phyloP scores from a whole-genome alignment of 345 rosid genomes.

The Eucalyptus pauciflora region DNA sequence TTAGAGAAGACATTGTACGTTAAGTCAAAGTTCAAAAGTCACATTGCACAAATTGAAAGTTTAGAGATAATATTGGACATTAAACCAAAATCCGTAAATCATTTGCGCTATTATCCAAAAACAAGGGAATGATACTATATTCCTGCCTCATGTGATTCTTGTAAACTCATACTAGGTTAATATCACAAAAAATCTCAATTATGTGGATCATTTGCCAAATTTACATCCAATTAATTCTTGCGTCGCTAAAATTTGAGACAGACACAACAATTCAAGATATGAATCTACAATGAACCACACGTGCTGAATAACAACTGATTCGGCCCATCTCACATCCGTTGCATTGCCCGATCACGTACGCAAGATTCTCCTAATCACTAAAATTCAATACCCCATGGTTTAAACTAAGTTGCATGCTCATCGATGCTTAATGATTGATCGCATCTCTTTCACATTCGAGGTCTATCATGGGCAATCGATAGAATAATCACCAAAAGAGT shows the following conservation, averaged over 20 bases:
- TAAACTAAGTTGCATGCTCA: background rate
- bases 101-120: too few relatives aligned
- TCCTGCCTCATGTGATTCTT: too few relatives aligned
- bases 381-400: background rate
- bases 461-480: background rate
- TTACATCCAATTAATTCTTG: too few relatives aligned
- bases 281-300: background rate
- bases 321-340: background rate
- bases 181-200: too few relatives aligned
- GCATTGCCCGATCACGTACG: background rate
- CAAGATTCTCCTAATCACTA: background rate
- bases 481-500: background rate
- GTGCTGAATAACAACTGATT: background rate
- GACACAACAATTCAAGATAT: too few relatives aligned
- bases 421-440: background rate
- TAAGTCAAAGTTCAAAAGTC: rapidly evolving
- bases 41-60: too few relatives aligned
- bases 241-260: too few relatives aligned
- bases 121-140: too few relatives aligned
- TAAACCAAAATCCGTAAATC: too few relatives aligned
- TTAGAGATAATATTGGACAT: too few relatives aligned
- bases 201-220: rapidly evolving
- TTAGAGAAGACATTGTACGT: rapidly evolving
- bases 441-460: background rate
- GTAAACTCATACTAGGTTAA: too few relatives aligned